Evolutionary conservation across 495 filamentous ascomycete genomes (phyloP).

Genomic region (Penicillium daleae): DNA sequence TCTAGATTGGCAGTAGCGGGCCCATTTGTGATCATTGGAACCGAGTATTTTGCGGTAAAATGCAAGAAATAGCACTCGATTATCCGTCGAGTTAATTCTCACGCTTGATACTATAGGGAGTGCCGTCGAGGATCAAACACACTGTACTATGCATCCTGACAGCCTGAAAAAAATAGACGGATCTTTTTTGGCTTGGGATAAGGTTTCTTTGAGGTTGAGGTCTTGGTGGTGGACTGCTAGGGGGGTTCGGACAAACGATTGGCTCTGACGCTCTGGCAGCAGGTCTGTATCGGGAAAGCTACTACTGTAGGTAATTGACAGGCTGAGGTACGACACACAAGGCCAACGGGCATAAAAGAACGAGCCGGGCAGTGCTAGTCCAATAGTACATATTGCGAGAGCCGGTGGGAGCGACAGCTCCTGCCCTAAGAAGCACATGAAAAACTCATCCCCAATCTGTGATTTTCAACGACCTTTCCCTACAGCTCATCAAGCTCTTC

Average conservation of each 20-base stretch:
- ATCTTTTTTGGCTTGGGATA: background rate
- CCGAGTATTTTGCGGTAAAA: background rate
- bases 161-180: background rate
- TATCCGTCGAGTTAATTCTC: background rate
- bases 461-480: background rate
- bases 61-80: background rate
- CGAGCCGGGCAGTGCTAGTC: too few species aligned
- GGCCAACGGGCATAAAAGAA: too few species aligned
- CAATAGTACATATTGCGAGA: too few species aligned
- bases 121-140: background rate
- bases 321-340: too few species aligned
- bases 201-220: background rate
- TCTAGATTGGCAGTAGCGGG: too few species aligned
- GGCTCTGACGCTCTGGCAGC: background rate
- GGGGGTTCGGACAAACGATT: constrained; percentile 1
- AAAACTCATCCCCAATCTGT: background rate
- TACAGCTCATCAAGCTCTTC: background rate
- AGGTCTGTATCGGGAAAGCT: too few species aligned
- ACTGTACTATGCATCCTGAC: background rate
- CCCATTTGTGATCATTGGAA: too few species aligned
- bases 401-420: too few species aligned
- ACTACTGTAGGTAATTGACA: too few species aligned
- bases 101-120: background rate
- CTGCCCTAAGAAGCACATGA: too few species aligned
- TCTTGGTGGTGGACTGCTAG: background rate